phyloP scores from a whole-genome alignment of 129 eudicot species.

The Escallonia herrerae region DNA sequence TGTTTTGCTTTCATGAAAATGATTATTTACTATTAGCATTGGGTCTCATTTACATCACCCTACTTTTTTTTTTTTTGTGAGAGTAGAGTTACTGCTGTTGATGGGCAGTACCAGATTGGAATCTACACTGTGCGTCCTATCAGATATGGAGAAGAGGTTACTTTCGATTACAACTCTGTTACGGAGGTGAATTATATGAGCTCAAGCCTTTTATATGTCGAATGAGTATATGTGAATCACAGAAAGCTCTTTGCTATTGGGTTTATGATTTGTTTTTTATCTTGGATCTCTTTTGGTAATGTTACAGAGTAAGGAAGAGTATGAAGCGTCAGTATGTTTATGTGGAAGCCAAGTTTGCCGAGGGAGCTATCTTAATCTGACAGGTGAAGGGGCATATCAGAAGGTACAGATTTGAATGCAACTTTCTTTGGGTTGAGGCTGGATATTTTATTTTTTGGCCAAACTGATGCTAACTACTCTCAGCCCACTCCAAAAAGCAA shows the following conservation, averaged over 20 bases:
- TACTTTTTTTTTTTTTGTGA: slow-evolving; percentile 12
- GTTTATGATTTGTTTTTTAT: slow-evolving; percentile 8
- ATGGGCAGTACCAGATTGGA: slow-evolving; percentile 96
- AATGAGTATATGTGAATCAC: not conserved
- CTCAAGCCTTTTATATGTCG: not conserved
- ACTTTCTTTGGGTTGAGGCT: not conserved
- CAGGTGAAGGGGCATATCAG: slow-evolving; percentile 93
- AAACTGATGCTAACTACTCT: too few species aligned
- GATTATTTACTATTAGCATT: too few species aligned
- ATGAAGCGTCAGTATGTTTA: slow-evolving; percentile 95
- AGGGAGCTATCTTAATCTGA: slow-evolving; percentile 88
- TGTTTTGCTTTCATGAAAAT: too few species aligned
- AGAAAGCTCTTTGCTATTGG: not conserved
- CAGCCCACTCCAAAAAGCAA: too few species aligned
- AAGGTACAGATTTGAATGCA: slow-evolving; percentile 42
- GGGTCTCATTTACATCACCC: too few species aligned
- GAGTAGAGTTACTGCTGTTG: slow-evolving; percentile 98
- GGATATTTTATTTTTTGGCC: too few species aligned
- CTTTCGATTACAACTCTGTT: slow-evolving; percentile 96
- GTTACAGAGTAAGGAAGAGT: slow-evolving; percentile 91
- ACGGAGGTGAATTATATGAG: slow-evolving; percentile 61
- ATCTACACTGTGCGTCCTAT: slow-evolving; percentile 83
- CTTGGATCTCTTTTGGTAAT: not conserved
- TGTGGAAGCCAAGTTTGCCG: slow-evolving; percentile 98
- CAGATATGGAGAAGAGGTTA: slow-evolving; percentile 83